Conservation (phyloP, 176 grass and related monocot species). For the Dendrocalamus sinicus region DNA sequence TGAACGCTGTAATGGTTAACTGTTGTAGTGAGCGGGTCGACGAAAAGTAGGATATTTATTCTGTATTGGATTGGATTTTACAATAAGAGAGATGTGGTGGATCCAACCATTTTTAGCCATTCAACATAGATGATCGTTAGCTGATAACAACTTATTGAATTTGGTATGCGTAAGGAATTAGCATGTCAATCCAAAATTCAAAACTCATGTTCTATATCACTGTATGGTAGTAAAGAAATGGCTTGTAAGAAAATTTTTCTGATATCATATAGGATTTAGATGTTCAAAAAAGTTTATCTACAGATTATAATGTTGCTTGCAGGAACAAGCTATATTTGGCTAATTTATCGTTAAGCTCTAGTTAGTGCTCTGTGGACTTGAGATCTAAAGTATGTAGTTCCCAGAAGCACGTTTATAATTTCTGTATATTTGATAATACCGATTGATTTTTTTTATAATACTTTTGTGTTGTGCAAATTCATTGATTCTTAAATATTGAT, state of each 20-base stretch:
- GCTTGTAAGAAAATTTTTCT: background rate
- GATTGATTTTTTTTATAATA: background rate
- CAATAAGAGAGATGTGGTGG: background rate
- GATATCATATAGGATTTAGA: background rate
- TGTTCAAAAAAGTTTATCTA: background rate
- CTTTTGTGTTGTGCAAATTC: background rate
- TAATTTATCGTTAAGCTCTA: too few species aligned
- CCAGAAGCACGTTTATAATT: background rate
- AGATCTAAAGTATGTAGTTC: too few species aligned
- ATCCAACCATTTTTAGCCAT: background rate
- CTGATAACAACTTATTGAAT: background rate
- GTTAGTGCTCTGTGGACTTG: too few species aligned
- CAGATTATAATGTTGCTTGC: too few species aligned
- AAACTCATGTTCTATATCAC: background rate
- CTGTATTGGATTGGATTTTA: background rate
- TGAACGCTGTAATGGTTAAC: background rate
- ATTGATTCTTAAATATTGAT: background rate
- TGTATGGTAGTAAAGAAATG: background rate
- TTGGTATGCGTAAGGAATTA: background rate
- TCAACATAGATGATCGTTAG: background rate
- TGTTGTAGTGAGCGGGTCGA: background rate
- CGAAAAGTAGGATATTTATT: background rate
- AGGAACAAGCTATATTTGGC: too few species aligned
- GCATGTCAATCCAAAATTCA: background rate
- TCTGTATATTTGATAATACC: background rate